phyloP scores from a whole-genome alignment of 2,329 filamentous ascomycete species.

The Cytospora chrysosperma region DNA sequence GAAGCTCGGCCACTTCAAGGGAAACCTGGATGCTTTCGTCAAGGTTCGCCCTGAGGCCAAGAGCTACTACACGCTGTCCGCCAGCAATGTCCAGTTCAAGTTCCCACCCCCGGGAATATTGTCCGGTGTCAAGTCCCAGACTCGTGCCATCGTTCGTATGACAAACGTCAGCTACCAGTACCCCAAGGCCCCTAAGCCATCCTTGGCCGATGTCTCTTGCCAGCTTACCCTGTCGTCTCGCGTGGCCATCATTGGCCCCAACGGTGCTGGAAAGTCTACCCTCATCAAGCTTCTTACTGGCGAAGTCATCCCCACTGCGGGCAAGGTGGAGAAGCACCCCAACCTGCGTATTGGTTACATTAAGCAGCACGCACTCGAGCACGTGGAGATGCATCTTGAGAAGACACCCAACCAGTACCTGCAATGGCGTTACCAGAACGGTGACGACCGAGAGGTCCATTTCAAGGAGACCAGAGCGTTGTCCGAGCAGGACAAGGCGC shows the following conservation, averaged over 20 bases:
- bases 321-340: constrained; percentile 95
- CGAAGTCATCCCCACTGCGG: constrained; percentile 77
- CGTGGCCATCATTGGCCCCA: constrained; percentile 93
- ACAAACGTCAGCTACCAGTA: constrained; percentile 89
- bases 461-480: constrained; percentile 96
- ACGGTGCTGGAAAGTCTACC: constrained; percentile 97
- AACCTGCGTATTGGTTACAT: constrained; percentile 99
- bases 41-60: constrained; percentile 89
- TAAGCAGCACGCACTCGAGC: constrained; percentile 97
- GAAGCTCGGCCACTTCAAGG: constrained; percentile 86
- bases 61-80: constrained; percentile 95
- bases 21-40: constrained; percentile 82
- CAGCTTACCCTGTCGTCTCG: constrained; percentile 85
- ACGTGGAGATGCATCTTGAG: constrained; percentile 99
- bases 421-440: constrained; percentile 97
- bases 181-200: constrained; percentile 83
- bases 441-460: constrained; percentile 93
- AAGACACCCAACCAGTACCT: constrained; percentile 99
- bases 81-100: constrained; percentile 89
- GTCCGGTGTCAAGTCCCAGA: constrained; percentile 91
- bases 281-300: constrained; percentile 97
- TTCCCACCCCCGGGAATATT: constrained; percentile 95
- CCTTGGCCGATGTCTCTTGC: constrained; percentile 83
- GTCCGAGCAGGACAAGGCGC: constrained; percentile 78
- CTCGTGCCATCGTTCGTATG: constrained; percentile 94